Percentiles rank a stretch among this genome's conserved stretches.
These are phyloP conservation scores for Leccinellum albellum DNA, from an alignment of 768 basidiomycete genomes.

Conservation along the genomic window DNA sequence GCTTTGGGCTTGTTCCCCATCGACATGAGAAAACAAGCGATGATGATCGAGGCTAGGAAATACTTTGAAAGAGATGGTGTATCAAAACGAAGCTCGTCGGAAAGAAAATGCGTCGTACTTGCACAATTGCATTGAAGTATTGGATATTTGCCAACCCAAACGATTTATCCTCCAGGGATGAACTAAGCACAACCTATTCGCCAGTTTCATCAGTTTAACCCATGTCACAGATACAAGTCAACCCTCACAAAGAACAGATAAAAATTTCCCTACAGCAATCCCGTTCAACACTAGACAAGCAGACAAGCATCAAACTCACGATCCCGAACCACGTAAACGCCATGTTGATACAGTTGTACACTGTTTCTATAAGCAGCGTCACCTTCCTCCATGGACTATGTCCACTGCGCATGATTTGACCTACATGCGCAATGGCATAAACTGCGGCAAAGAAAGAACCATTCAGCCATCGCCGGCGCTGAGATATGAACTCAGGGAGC, in stretches of 20 bases:
- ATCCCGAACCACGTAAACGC: slow-evolving; percentile 93
- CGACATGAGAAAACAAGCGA: slow-evolving; percentile 89
- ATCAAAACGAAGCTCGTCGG: slow-evolving; percentile 2
- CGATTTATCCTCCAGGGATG: slow-evolving; percentile 73
- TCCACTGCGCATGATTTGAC: slow-evolving; percentile 34
- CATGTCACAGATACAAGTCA: not conserved
- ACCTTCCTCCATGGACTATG: slow-evolving; percentile 77
- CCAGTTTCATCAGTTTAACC: not conserved
- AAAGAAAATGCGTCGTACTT: slow-evolving; percentile 41
- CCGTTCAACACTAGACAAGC: not conserved
- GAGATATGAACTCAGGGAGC: slow-evolving; percentile 89
- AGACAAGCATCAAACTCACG: slow-evolving; percentile 41
- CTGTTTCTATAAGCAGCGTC: slow-evolving; percentile 71
- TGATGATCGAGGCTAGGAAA: slow-evolving; percentile 75
- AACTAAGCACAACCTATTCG: slow-evolving; percentile 76
- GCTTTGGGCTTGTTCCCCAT: slow-evolving; percentile 94
- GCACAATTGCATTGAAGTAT: slow-evolving; percentile 71
- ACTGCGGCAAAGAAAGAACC: slow-evolving; percentile 95
- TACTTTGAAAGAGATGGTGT: slow-evolving; percentile 45
- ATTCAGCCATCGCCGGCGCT: slow-evolving; percentile 85
- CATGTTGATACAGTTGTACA: slow-evolving; percentile 85
- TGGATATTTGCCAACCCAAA: slow-evolving; percentile 63
- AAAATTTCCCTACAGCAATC: slow-evolving; percentile 71
- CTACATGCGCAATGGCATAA: slow-evolving; percentile 81
- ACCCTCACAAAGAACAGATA: slow-evolving; percentile 84